These are phyloP conservation scores for Gaeumannomyces sp. DNA, from an alignment of 2,329 filamentous ascomycete species.

Conservation along the genomic window DNA sequence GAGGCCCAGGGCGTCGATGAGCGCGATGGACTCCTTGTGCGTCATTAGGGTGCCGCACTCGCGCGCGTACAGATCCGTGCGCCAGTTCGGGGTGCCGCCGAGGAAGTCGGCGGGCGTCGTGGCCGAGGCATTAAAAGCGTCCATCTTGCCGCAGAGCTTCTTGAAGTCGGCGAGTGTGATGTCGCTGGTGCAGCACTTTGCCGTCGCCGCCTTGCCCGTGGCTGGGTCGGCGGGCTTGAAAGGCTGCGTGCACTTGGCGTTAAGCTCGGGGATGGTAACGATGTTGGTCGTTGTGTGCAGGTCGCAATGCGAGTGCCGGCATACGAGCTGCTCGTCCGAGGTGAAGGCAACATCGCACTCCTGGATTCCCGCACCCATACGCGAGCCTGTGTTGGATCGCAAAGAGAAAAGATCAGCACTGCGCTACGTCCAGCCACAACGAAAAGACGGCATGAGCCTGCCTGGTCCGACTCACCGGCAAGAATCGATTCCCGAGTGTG, in stretches of 20 bases:
- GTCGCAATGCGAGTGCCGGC: conserved; percentile 62
- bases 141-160: conserved; percentile 65
- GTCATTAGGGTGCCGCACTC: conserved; percentile 11
- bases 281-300: conserved; percentile 65
- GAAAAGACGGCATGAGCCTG: background rate
- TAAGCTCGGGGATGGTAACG: conserved; percentile 53
- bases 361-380: conserved; percentile 61
- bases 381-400: conserved; percentile 25
- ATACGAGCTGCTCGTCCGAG: conserved; percentile 58
- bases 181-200: conserved; percentile 66
- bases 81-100: conserved; percentile 52
- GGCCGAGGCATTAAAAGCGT: conserved; percentile 53
- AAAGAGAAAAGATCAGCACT: background rate
- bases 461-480: conserved; percentile 36
- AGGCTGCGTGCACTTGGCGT: conserved; percentile 55
- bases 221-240: conserved; percentile 46
- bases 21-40: conserved; percentile 13
- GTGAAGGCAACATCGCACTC: conserved; percentile 67
- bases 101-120: conserved; percentile 52
- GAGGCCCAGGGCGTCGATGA: conserved; percentile 12
- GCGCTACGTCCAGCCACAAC: background rate
- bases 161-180: conserved; percentile 63
- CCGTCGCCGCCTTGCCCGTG: conserved; percentile 45
- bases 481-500: conserved; percentile 53
- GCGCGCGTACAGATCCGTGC: conserved; percentile 57